Base-by-base conservation (phyloP, 1,284 basidiomycete genomes). In the Laetiporus sulphureus region DNA sequence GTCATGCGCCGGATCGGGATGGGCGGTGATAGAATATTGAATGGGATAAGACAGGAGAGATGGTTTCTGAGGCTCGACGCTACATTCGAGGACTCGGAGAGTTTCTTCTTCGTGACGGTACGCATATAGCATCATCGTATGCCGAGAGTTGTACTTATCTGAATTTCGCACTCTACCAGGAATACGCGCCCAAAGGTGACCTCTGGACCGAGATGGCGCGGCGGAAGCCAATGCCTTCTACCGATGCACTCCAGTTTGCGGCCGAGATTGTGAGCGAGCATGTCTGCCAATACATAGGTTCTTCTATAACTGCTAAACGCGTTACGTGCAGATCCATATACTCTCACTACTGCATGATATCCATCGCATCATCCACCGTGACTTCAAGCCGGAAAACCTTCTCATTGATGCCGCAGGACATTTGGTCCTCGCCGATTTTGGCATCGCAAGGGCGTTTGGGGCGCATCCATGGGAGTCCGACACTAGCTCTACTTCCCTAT, bases 401-500 rank as follows among this genome's bases (percentile, higher is more conserved):
- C 63, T 81, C n/a, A 59, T 79, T 18, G 70, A 72, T 36, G 59
- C 63, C 0, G 64, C 69, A 40, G 71, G 60, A 27, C 53, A 57
- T 49, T 60, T 80, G 42, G 75, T 80, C 52, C 64, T 84, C 30
- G 73, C 75, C 19, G 79, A 83, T 57, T 83, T 83, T 56, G 79
- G 80, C 1, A 63, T 82, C 2, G 76, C 77, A 49, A 71, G 71
- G 1, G 73, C 77, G 4, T 83, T 76, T 60, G 68, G 38, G 64
- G 74, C 40, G 31, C 32, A 13, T n/a, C 38, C 31, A 12, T 23
- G 27, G 38, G 21, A 23, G 10, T 7, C 6, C 5, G 11, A 25
- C 24, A 24, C 32, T 7, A 33, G 18, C 8, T 8, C 32, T 8
- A 16, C 10, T 7, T 8, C 7, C 10, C 8, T 33, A 10, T 7